phyloP scores from a whole-genome alignment of 2,329 filamentous ascomycete species.

The Ophiostoma pallidulum region DNA sequence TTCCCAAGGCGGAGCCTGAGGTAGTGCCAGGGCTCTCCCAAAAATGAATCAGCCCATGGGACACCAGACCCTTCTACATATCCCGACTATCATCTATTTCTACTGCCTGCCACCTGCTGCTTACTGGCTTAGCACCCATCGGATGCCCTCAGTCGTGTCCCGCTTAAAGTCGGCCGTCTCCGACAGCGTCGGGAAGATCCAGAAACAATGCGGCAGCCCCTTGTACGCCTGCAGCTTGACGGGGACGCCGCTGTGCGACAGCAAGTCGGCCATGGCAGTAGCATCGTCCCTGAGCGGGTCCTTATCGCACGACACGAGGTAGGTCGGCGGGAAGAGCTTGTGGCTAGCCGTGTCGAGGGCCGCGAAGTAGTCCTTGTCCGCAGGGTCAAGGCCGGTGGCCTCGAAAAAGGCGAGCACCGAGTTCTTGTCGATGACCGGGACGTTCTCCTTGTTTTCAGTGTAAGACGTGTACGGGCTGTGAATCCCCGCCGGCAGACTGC shows the following conservation, averaged over 20 bases:
- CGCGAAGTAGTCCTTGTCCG: neutral
- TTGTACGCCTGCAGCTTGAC: neutral
- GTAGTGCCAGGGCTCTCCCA: too few relatives aligned
- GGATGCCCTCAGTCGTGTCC: neutral
- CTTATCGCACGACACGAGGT: neutral
- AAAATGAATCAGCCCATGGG: too few relatives aligned
- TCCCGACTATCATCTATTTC: too few relatives aligned
- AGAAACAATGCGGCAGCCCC: conserved; percentile 5
- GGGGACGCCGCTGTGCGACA: neutral
- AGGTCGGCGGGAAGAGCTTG: neutral
- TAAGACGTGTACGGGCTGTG: too few relatives aligned
- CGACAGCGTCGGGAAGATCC: conserved; percentile 5
- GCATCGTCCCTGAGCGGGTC: neutral
- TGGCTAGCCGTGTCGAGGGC: neutral
- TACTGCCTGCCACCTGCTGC: neutral
- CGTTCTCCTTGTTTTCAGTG: too few relatives aligned
- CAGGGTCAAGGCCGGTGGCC: neutral
- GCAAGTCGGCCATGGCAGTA: neutral
- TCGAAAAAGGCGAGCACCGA: neutral
- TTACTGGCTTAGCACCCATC: neutral
- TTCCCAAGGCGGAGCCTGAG: too few relatives aligned
- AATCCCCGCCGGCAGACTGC: too few relatives aligned
- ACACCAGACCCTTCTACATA: too few relatives aligned
- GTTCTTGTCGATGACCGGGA: neutral
- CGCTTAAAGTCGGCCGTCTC: neutral